Conservation (phyloP, 208 protist genomes). For the Naegleria gruberi region DNA sequence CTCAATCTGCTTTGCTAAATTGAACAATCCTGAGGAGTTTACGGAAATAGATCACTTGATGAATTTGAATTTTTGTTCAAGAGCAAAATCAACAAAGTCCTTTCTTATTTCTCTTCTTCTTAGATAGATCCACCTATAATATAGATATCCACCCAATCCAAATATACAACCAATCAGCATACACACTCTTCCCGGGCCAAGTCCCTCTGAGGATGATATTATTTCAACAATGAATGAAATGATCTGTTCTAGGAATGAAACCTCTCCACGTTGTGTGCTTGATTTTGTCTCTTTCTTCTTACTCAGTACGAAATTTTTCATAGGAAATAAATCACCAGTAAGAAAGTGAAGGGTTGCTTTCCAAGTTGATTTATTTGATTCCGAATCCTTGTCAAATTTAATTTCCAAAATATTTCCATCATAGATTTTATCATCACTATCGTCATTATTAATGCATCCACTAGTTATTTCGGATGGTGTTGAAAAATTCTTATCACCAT, state of each 20-base stretch:
- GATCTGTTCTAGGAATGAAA: not conserved
- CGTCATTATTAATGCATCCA: not conserved
- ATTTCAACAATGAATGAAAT: not conserved
- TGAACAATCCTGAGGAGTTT: no score
- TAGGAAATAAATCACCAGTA: no score
- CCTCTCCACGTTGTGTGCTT: not conserved
- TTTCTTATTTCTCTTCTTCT: not conserved
- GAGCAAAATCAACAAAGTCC: not conserved
- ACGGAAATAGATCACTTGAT: not conserved
- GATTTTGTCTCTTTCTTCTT: not conserved
- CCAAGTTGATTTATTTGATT: not conserved
- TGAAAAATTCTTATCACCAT: not conserved
- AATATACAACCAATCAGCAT: not conserved
- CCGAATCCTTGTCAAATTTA: not conserved
- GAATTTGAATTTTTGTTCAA: not conserved
- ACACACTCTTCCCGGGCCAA: not conserved
- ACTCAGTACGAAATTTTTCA: not conserved
- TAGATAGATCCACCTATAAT: not conserved
- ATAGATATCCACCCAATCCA: not conserved
- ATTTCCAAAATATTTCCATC: not conserved
- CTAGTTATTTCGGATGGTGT: no score
- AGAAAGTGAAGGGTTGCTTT: no score
- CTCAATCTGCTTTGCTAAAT: no score
- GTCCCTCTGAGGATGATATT: not conserved
- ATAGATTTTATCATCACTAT: not conserved